phyloP scores from a whole-genome alignment of 768 basidiomycete species.

The Phanerodontia chrysosporium region DNA sequence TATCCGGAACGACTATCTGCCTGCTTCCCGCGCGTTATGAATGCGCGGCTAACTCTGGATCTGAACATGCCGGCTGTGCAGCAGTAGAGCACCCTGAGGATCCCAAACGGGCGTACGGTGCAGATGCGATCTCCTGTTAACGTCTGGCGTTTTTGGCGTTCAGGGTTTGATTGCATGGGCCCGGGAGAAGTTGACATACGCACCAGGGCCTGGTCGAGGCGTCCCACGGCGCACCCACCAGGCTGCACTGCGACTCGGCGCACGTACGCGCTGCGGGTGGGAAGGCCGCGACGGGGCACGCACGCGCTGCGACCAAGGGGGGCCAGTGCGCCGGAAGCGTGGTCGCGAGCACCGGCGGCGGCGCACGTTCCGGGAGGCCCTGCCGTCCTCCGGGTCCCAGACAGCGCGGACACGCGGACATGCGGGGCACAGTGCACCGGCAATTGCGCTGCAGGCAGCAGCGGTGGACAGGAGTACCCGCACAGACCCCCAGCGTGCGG shows the following conservation, averaged over 20 bases:
- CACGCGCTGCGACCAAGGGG: background rate
- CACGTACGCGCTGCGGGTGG: too few species aligned
- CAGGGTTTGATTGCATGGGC: background rate
- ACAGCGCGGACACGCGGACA: background rate
- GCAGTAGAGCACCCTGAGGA: background rate
- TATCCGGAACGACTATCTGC: background rate
- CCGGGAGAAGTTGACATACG: background rate
- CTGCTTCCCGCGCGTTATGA: background rate
- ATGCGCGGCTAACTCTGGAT: background rate
- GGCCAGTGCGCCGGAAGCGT: background rate
- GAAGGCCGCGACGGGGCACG: background rate
- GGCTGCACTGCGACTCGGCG: background rate
- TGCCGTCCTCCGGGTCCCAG: background rate
- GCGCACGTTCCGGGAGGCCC: background rate
- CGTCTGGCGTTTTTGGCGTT: background rate
- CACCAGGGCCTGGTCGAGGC: background rate
- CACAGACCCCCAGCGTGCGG: background rate
- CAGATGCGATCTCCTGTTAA: background rate
- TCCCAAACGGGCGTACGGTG: slow-evolving; percentile 11
- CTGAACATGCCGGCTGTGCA: background rate
- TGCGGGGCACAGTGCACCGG: background rate
- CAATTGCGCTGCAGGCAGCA: background rate
- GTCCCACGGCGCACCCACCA: background rate
- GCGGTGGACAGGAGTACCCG: background rate
- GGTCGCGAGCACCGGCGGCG: background rate